Conservation (phyloP, 2,329 filamentous ascomycete species). For the Sporothrix variecibatus region DNA sequence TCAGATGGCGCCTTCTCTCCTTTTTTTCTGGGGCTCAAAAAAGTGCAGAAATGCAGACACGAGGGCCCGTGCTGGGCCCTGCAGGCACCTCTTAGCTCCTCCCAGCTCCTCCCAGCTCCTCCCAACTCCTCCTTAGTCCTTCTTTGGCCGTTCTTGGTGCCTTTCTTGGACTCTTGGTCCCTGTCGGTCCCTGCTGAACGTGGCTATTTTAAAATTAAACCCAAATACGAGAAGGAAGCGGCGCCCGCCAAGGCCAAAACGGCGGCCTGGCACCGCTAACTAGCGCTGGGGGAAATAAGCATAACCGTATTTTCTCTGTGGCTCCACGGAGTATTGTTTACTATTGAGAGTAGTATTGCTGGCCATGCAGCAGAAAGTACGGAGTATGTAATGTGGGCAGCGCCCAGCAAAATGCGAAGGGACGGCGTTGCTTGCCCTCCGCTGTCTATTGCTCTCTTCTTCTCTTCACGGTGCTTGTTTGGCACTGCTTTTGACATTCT, state of each 20-base stretch:
- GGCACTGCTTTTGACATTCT: background rate
- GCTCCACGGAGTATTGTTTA: background rate
- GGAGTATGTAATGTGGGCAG: conserved; percentile 1
- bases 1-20: background rate
- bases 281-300: conserved; percentile 16
- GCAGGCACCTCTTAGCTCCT: background rate
- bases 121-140: background rate
- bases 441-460: background rate
- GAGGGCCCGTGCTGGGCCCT: background rate
- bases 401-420: background rate
- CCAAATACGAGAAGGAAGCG: background rate
- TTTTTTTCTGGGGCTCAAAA: background rate
- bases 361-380: background rate
- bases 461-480: background rate
- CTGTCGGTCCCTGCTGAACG: background rate
- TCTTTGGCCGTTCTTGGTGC: background rate
- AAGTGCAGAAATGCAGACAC: background rate
- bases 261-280: background rate
- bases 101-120: background rate
- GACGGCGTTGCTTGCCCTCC: background rate
- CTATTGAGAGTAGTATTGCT: background rate
- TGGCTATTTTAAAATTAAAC: conserved; percentile 16
- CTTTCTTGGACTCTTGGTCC: background rate
- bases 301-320: conserved; percentile 11
- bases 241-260: background rate